Base-by-base conservation (phyloP, 2,329 filamentous ascomycete species). In the Calonectria naviculata region DNA sequence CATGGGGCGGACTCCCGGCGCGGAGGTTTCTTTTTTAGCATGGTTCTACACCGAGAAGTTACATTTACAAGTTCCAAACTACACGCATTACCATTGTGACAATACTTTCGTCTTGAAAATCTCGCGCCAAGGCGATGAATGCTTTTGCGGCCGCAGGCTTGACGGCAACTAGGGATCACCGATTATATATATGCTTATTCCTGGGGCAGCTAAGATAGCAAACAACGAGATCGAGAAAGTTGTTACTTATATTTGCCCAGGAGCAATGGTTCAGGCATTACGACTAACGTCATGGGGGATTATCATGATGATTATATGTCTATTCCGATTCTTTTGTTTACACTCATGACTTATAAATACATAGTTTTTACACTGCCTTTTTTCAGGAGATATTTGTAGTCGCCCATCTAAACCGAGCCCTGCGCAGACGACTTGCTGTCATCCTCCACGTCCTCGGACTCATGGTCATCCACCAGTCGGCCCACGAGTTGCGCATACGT, bases 401-500 rank as follows among this genome's bases (percentile, higher is more conserved):
- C 29, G n/a, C n/a, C 29, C 15, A 19, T 36, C 31, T 44, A 58
- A 19, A 8, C 15, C 15, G 34, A 29, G 13, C 74, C 77, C 46
- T 69, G 72, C 0, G 76, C 77, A 7, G 64, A 49, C 13, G 73
- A 71, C 63, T 75, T 79, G 12, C 24, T 29, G 3, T 81, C 79
- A 3, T 82, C 82, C 0, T 80, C 78, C 0, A 78, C 79, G 0
- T 42, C 74, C 3, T 78, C 74, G 8, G 4, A 41, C 1, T 78
- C 75, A 4, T 34, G 36, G 6, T 82, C 82, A 9, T 84, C 82
- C n/a, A 78, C 70, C 69, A 81, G 73, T 29, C 87, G 83, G 6
- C 82, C 82, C n/a, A 90, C 81, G 64, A 91, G 80, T 70, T 89
- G 83, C 7, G 80, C 52, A 72, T 88, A 88, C 3, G 78, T 74